Conservation (phyloP, 306 rosid genomes). For the Adenanthera pavonina region DNA sequence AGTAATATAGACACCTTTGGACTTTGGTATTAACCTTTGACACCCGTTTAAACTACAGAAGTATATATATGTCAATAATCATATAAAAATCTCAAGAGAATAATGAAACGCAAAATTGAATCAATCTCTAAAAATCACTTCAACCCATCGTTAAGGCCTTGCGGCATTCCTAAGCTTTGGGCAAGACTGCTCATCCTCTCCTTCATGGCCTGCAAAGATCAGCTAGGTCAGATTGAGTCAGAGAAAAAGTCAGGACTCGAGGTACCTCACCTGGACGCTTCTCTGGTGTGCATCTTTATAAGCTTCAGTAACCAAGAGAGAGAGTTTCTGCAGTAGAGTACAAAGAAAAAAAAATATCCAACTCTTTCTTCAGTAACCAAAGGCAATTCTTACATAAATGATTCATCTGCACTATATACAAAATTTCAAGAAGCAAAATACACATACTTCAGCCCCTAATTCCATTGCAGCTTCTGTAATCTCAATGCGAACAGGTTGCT, state of each 20-base stretch:
- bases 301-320: constrained; percentile 66
- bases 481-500: constrained; percentile 64
- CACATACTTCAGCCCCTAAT: constrained; percentile 63
- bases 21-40: neutral
- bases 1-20: neutral
- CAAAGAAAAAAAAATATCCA: too few relatives aligned
- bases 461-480: constrained; percentile 72
- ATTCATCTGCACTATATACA: neutral
- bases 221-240: neutral
- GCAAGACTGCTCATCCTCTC: constrained; percentile 42
- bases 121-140: neutral
- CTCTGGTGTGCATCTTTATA: constrained; percentile 68
- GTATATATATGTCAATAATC: neutral
- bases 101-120: constrained; percentile 16
- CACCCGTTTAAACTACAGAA: neutral
- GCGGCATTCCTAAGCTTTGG: constrained; percentile 45
- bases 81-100: neutral
- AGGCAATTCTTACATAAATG: too few relatives aligned
- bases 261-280: constrained; percentile 53
- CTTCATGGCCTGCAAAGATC: constrained; percentile 42
- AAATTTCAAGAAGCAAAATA: neutral
- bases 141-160: constrained; percentile 24
- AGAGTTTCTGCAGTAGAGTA: constrained; percentile 54
- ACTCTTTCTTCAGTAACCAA: too few relatives aligned
- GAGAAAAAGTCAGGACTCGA: neutral